These are phyloP conservation scores for Pythium dissimile DNA, from an alignment of 352 stramenopile genomes.

Conservation along the genomic window DNA sequence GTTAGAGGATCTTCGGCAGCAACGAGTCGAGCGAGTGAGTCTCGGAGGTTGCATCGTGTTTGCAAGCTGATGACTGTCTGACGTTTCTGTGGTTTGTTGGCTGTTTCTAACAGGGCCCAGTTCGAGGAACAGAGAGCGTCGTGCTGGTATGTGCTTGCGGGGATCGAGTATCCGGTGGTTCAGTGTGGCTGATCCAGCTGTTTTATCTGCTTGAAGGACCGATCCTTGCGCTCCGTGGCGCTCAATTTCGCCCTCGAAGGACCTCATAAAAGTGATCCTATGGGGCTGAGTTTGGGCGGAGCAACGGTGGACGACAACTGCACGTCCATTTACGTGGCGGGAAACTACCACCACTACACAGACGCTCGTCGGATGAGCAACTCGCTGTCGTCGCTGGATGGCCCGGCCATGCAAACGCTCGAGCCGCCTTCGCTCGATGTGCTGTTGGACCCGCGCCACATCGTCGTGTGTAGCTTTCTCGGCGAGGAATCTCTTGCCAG, in stretches of 20 bases:
- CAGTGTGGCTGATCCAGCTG: neutral
- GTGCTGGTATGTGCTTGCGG: constrained; percentile 46
- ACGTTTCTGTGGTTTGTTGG: neutral
- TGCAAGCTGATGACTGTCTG: too few relatives aligned
- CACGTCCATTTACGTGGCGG: constrained; percentile 18
- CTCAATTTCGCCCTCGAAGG: constrained; percentile 27
- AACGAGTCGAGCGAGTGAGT: constrained; percentile 10
- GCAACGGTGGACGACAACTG: constrained; percentile 22
- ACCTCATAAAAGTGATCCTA: neutral
- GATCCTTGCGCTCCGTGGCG: constrained; percentile 53
- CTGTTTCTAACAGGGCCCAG: constrained; percentile 21
- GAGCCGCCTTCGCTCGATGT: constrained; percentile 52
- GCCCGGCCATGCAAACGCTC: constrained; percentile 21
- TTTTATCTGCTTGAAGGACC: constrained; percentile 34
- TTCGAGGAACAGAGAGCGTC: constrained; percentile 37
- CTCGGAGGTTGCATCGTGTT: too few relatives aligned
- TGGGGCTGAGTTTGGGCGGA: constrained; percentile 1
- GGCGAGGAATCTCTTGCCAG: constrained; percentile 72
- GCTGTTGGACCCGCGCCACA: constrained; percentile 59
- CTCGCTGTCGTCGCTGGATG: constrained; percentile 25
- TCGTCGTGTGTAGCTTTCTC: constrained; percentile 84
- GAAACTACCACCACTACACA: constrained; percentile 19
- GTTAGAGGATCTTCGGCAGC: neutral
- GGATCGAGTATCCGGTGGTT: neutral
- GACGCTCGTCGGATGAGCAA: constrained; percentile 16